Percentiles rank a stretch among this genome's conserved stretches.
phyloP scores from a whole-genome alignment of 345 rosid species.

The Citrus inodora region DNA sequence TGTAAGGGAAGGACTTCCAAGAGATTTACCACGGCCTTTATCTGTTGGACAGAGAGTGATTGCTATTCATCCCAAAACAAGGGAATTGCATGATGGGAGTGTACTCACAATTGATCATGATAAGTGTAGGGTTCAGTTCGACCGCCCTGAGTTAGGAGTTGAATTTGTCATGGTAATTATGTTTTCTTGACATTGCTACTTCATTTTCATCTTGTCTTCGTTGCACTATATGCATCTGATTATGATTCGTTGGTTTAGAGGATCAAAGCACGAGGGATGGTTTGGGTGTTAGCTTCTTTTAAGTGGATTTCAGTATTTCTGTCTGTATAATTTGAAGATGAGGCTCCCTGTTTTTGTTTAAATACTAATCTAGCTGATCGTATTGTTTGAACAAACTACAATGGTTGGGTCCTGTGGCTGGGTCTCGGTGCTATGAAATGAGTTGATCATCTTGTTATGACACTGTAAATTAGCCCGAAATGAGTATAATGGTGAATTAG shows the following conservation, averaged over 20 bases:
- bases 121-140: constrained; percentile 80
- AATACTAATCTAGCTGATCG: background rate
- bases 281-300: background rate
- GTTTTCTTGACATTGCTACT: background rate
- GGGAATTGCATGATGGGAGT: constrained; percentile 88
- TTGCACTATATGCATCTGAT: background rate
- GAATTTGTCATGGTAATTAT: constrained; percentile 78
- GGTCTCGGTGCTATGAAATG: background rate
- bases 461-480: background rate
- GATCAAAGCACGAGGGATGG: background rate
- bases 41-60: constrained; percentile 82
- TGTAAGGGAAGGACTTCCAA: constrained; percentile 82
- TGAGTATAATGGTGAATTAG: background rate
- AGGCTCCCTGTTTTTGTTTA: background rate
- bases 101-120: constrained; percentile 86
- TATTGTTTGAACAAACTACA: background rate
- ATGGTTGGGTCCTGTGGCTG: background rate
- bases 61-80: constrained; percentile 85
- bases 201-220: background rate
- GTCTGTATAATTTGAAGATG: background rate
- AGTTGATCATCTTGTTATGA: background rate
- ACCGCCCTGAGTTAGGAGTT: constrained; percentile 73
- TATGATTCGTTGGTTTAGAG: background rate
- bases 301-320: background rate
- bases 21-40: constrained; percentile 88